A percentile compares a stretch with the other conserved stretches of the same genome.
phyloP scores from a whole-genome alignment of 169 alveolate species.

The Eimeria brunetti region DNA sequence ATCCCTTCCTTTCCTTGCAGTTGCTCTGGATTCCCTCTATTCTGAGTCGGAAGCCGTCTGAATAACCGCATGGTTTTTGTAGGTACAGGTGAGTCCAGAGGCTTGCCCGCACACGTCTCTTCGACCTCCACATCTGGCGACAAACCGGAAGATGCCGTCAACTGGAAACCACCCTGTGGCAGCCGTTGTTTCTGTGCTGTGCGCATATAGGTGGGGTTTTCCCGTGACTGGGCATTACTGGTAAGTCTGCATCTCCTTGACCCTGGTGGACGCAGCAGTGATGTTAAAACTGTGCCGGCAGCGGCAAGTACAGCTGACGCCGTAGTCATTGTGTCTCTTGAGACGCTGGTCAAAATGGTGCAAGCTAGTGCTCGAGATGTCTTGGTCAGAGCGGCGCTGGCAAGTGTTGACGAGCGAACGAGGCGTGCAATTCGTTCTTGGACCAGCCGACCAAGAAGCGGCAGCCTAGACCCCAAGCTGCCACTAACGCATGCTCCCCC shows the following conservation, averaged over 20 bases:
- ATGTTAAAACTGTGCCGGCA: constrained; percentile 30
- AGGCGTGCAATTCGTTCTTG: constrained; percentile 56
- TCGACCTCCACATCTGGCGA: constrained; percentile 41
- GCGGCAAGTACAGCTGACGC: constrained; percentile 51
- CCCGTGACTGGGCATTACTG: constrained; percentile 12
- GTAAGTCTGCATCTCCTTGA: neutral
- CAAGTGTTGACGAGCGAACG: constrained; percentile 42
- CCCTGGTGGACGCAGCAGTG: constrained; percentile 56
- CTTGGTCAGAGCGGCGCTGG: constrained; percentile 56
- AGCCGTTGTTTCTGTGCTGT: constrained; percentile 6
- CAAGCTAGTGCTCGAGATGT: constrained; percentile 38
- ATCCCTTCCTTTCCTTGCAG: constrained; percentile 6
- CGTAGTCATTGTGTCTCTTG: constrained; percentile 45
- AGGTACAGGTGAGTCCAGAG: neutral
- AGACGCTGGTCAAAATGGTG: constrained; percentile 18
- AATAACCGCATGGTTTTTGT: neutral
- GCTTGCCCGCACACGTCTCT: constrained; percentile 8
- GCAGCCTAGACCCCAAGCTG: constrained; percentile 9
- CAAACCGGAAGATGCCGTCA: neutral
- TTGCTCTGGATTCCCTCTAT: neutral
- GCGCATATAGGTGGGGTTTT: neutral
- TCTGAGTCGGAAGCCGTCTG: neutral
- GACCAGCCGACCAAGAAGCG: constrained; percentile 20
- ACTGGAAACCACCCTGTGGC: constrained; percentile 13
- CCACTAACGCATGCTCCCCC: neutral